phyloP scores from a whole-genome alignment of 768 basidiomycete species.

The Fomitopsis serialis region DNA sequence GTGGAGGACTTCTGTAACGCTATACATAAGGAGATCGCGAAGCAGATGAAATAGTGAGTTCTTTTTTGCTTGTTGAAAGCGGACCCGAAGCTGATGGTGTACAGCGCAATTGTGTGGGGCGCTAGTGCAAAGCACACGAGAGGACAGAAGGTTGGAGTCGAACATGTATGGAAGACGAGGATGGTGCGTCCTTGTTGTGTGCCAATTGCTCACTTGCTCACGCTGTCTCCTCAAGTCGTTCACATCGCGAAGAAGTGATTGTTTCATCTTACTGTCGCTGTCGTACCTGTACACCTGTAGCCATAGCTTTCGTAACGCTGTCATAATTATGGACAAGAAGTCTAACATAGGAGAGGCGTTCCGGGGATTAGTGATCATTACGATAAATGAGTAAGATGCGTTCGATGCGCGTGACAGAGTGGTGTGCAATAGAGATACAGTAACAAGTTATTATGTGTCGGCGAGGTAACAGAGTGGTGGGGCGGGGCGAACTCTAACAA shows the following conservation, averaged over 20 bases:
- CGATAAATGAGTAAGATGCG: too few relatives aligned
- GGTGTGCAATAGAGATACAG: background rate
- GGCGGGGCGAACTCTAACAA: too few relatives aligned
- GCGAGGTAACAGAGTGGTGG: too few relatives aligned
- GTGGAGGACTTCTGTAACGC: conserved; percentile 90
- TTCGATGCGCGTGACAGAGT: background rate
- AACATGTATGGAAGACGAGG: conserved; percentile 87
- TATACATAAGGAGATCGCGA: conserved; percentile 96
- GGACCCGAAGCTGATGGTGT: background rate
- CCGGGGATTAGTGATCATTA: too few relatives aligned
- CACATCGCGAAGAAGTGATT: conserved; percentile 21
- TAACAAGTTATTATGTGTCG: too few relatives aligned
- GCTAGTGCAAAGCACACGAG: conserved; percentile 95
- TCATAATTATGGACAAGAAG: background rate
- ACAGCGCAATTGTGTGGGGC: conserved; percentile 90
- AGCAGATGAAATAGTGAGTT: conserved; percentile 93
- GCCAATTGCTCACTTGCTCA: background rate
- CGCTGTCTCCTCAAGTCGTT: conserved; percentile 11
- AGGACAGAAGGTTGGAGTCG: conserved; percentile 92
- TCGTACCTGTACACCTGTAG: background rate
- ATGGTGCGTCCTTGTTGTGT: conserved; percentile 44
- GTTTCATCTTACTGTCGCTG: background rate
- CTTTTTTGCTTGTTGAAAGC: background rate
- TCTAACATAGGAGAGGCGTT: background rate
- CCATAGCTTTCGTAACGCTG: background rate